Conservation (phyloP, 1,284 basidiomycete species). For the Apiotrichum montevideense region DNA sequence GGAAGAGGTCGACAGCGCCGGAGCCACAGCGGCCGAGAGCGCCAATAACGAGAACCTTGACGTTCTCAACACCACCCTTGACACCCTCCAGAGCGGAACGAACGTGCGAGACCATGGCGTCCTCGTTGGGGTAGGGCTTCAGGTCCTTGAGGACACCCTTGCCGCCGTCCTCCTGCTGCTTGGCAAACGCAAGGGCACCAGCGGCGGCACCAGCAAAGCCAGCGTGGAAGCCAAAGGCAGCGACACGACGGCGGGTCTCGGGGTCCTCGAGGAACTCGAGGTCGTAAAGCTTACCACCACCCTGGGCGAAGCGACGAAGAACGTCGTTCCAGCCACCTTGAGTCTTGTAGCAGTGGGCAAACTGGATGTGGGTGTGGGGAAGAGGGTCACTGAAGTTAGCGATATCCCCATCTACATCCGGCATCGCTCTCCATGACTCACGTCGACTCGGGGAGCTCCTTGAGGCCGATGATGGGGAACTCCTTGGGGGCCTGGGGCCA, state of each 20-base stretch:
- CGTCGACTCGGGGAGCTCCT: slow-evolving; percentile 81
- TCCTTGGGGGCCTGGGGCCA: slow-evolving; percentile 71
- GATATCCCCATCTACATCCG: too few species aligned
- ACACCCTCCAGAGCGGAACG: slow-evolving; percentile 56
- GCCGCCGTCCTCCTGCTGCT: slow-evolving; percentile 58
- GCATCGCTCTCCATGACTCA: slow-evolving; percentile 19
- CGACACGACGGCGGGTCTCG: slow-evolving; percentile 72
- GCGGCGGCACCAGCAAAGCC: slow-evolving; percentile 97
- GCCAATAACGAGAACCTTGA: slow-evolving; percentile 90
- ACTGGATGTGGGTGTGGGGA: slow-evolving; percentile 94
- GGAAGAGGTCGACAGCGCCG: slow-evolving; percentile 92
- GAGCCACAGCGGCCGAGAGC: slow-evolving; percentile 92
- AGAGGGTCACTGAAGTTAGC: slow-evolving; percentile 57
- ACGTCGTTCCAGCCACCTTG: slow-evolving; percentile 91
- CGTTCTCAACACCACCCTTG: slow-evolving; percentile 60
- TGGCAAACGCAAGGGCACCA: slow-evolving; percentile 75
- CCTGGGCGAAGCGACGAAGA: slow-evolving; percentile 78
- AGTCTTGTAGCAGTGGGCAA: slow-evolving; percentile 97
- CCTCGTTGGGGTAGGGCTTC: slow-evolving; percentile 72
- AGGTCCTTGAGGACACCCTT: slow-evolving; percentile 58
- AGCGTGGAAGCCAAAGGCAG: slow-evolving; percentile 98
- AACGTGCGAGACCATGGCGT: slow-evolving; percentile 70
- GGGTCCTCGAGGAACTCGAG: slow-evolving; percentile 92
- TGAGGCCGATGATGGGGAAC: slow-evolving; percentile 88
- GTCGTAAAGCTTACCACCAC: slow-evolving; percentile 87